A percentile compares a stretch with the other conserved stretches of the same genome.
Conservation (phyloP, 306 rosid species). For the Pyrus bretschneideri region DNA sequence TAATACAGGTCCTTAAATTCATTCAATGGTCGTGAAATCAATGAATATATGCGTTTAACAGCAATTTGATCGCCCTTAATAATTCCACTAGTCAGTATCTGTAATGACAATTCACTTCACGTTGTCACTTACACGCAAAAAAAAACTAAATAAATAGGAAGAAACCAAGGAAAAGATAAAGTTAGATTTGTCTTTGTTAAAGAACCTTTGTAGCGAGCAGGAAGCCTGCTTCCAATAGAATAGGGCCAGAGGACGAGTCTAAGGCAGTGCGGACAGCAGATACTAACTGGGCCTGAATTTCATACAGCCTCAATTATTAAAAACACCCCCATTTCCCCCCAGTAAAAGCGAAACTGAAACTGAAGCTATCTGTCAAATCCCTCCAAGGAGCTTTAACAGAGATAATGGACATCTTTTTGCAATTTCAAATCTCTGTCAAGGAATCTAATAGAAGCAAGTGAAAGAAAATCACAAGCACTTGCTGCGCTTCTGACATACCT, state of each 20-base stretch:
- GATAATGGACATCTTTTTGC: neutral
- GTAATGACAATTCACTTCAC: constrained; percentile 21
- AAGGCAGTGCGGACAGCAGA: constrained; percentile 94
- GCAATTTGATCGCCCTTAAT: constrained; percentile 86
- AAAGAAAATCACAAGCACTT: neutral
- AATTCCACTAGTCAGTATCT: constrained; percentile 93
- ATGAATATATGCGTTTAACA: constrained; percentile 79
- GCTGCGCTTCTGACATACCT: constrained; percentile 38
- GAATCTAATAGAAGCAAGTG: neutral
- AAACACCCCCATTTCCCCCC: neutral
- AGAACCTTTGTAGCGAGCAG: constrained; percentile 93
- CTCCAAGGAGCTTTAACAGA: neutral
- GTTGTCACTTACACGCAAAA: neutral
- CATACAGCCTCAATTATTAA: constrained; percentile 27
- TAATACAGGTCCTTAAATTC: constrained; percentile 85
- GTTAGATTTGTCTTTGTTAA: neutral
- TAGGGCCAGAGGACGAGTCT: constrained; percentile 84
- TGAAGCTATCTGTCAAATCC: neutral
- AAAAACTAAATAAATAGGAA: neutral
- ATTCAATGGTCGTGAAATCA: constrained; percentile 82
- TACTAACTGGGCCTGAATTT: constrained; percentile 79
- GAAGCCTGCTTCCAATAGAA: constrained; percentile 91
- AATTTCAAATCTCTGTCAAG: neutral
- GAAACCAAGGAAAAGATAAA: constrained; percentile 5
- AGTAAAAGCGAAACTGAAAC: neutral